phyloP scores from a whole-genome alignment of 495 filamentous ascomycete species.

The Neurospora sp. region DNA sequence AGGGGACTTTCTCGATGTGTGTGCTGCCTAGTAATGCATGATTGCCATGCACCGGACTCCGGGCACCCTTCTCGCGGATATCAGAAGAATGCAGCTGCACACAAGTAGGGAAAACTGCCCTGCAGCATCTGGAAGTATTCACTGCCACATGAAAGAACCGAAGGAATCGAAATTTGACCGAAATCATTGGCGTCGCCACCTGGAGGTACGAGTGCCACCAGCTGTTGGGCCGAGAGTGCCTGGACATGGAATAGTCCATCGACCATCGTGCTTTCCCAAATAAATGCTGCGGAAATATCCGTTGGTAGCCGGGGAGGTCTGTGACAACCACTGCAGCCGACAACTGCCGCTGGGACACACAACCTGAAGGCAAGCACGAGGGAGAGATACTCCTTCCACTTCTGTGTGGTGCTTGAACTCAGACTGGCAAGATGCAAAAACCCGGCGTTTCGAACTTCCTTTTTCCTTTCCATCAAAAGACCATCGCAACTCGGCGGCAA shows the following conservation, averaged over 20 bases:
- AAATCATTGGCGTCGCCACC: neutral
- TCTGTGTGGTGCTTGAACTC: neutral
- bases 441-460: neutral
- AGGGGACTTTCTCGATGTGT: neutral
- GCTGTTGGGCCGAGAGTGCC: neutral
- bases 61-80: neutral
- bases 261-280: neutral
- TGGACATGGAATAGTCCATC: neutral
- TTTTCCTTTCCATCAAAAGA: neutral
- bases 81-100: neutral
- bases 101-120: neutral
- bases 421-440: neutral
- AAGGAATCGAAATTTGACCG: neutral
- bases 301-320: neutral
- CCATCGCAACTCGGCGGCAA: neutral
- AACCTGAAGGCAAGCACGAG: neutral
- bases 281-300: neutral
- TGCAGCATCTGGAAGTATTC: neutral
- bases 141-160: neutral
- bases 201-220: neutral
- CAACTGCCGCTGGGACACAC: neutral
- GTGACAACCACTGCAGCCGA: neutral
- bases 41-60: neutral
- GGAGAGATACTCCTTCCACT: neutral
- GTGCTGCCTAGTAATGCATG: neutral